Evolutionary conservation across 2,329 filamentous ascomycete species (phyloP).

Genomic region (Xenoacremonium recifei): DNA sequence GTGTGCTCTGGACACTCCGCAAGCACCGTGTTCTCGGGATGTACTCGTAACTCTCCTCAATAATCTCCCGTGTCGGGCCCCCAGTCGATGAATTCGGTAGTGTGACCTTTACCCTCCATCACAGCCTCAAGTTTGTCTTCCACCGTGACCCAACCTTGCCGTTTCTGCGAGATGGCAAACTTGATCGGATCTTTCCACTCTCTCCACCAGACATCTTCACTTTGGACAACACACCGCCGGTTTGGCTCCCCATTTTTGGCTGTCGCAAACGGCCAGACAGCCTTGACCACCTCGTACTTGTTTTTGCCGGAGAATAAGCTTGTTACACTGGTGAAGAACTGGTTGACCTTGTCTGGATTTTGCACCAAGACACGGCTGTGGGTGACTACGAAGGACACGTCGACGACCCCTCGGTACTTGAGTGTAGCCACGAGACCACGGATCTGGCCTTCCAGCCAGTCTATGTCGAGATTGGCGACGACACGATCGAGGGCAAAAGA

Average conservation of each 20-base stretch:
- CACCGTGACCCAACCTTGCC: conserved; percentile 44
- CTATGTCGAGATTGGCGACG: conserved; percentile 54
- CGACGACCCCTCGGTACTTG: conserved; percentile 49
- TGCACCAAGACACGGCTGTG: conserved; percentile 50
- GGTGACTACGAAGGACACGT: conserved; percentile 48
- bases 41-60: no score
- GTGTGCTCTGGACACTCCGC: no score
- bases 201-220: conserved; percentile 55
- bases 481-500: conserved; percentile 51
- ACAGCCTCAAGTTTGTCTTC: conserved; percentile 54
- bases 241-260: conserved; percentile 42
- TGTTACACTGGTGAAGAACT: conserved; percentile 52
- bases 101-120: conserved; percentile 47
- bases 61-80: conserved; percentile 39
- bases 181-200: conserved; percentile 33
- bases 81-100: conserved; percentile 41
- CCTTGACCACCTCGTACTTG: conserved; percentile 55
- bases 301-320: conserved; percentile 51
- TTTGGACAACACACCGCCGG: conserved; percentile 50
- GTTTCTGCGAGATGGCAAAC: conserved; percentile 46
- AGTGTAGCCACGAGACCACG: conserved; percentile 49
- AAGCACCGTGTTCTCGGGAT: no score
- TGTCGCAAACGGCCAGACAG: conserved; percentile 58
- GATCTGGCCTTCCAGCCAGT: conserved; percentile 54
- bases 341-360: conserved; percentile 51